Evolutionary conservation across 495 filamentous ascomycete species (phyloP), one percentile per base, ranked within the genome.

Genomic region (Parathielavia appendiculata): DNA sequence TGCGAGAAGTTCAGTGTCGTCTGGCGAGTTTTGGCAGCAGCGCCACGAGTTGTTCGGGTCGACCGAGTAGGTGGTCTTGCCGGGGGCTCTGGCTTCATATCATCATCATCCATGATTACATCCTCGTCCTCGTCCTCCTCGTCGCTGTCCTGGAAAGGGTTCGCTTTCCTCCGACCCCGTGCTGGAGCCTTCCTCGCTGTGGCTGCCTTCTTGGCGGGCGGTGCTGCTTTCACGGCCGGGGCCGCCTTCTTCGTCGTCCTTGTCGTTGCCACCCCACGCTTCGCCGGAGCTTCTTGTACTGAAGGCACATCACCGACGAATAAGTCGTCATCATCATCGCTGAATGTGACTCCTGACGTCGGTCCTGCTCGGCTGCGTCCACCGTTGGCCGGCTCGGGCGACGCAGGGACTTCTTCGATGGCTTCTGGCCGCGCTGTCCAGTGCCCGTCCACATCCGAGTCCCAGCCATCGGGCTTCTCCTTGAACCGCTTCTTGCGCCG

Each of bases 391-490:
- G 19, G 79, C 76, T 61, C 82, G 73, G 54, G 74, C 71, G 36
- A 58, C 2, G 41, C 67, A 69, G 16, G 75, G 70, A 61, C 72
- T 67, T 51, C 73, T 12, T 81, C 81, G 48, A 87, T 72, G 12
- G 89, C 89, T 0, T 83, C 83, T 0, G 87, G 83, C 55, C 91
- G 83, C 57, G 93, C 87, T 44, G 83, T 84, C 93, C 93, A 97
- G 34, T 76, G 70, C 38, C 95, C 93, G 54, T 96, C 86, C 38
- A 89, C 69, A 59, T 97, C 92, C 5, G 81, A 85, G 67, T 97
- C 89, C 92, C 92, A 99, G 10, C 71, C 73, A 26, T 86, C 86
- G 5, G 93, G 93, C 71, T 91, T 95, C 51, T 85, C 75, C 58
- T 85, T 89, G 51, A 75, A 80, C 60, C 79, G 80, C 34, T 68